Evolutionary conservation across 306 rosid genomes (phyloP), one percentile per base, ranked within the genome.

Genomic region (Dicorynia guianensis): DNA sequence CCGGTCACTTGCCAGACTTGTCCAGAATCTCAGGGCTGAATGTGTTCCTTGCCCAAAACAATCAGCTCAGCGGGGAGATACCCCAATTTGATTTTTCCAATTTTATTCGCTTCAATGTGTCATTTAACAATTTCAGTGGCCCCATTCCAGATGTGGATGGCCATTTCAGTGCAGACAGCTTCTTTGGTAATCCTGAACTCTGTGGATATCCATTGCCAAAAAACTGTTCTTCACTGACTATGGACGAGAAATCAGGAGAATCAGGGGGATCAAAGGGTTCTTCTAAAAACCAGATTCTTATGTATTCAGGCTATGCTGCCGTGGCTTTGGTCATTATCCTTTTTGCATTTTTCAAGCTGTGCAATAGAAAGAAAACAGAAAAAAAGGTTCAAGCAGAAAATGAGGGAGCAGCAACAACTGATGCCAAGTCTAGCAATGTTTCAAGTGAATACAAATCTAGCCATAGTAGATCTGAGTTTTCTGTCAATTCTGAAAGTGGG

Each of bases 231-330:
- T 4, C 74, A 63, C 52, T 17, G 53, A 4, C 18, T 17, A 11
- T 11, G 3, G 47, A 38, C 15, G 57, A 39, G 4, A 47, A 52
- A 7, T 53, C 74, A 17, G 74, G 35, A 50, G 60, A 47, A 66
- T 5, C 46, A 54, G 33, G 53, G 1, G 54, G 67, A 50, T 62
- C 96, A 57, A 82, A 74, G 53, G 86, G 36, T 59, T 11, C 65
- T 74, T 74, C 93, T 17, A 82, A 54, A 54, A 75, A 79, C 13
- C 79, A 59, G 78, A 62, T 85, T 67, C 66, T 86, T 14, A 88
- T 94, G 82, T 94, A 83, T 78, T 66, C 75, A 7, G 98, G 97
- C 10, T 92, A 92, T 80, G 80, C 78, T 62, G 76, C 81, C 17
- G 40, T 94, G 59, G 98, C 78, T 11, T 71, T 74, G 57, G 38